Base-by-base conservation (phyloP, 2,329 filamentous ascomycete species). In the Sclerotiophoma versabilis region DNA sequence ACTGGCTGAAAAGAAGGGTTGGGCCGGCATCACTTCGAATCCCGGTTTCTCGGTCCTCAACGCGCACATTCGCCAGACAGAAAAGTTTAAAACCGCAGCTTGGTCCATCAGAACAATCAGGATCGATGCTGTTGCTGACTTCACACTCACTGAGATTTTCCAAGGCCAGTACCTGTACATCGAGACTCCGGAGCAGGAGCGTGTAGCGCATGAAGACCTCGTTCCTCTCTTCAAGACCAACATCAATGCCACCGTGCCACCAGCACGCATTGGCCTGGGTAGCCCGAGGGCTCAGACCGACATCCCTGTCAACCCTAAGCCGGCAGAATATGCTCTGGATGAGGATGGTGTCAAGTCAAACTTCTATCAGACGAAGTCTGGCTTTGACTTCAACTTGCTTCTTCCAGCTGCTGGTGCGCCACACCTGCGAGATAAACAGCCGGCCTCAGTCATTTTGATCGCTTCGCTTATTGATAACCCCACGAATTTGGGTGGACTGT, bases 361-460 rank as follows among this genome's bases (percentile, higher is more conserved):
- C 0, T 75, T 79, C n/a, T 75, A 82, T 26, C 81, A 83, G 68
- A 83, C 80, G 5, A 83, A 83, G 71, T 76, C 75, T n/a, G 79
- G 78, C 65, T 77, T 80, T 62, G 72, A 68, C 54, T 64, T 64
- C 45, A 70, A 55, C 51, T 74, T 59, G 19, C 68, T 70, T 22
- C 58, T 70, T 38, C 63, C 64, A 5, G 14, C 54, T 15, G 27
- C 37, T 9, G 61, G 53, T 33, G 62, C 59, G 43, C 69, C 63
- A 15, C 58, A 54, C 49, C 30, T 53, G 10, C 58, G 65, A 41
- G 54, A 54, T 15, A 63, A 56, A 30, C 67, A 64, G 8, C 66
- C 65, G 22, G 68, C 69, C 19, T 69, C 73, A 22, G 71, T 82
- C 42, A 73, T 82, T 42, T 71, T 84, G 43, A 65, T 83, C 30